Base-by-base conservation (phyloP, 306 rosid genomes). In the Prunus armeniaca region DNA sequence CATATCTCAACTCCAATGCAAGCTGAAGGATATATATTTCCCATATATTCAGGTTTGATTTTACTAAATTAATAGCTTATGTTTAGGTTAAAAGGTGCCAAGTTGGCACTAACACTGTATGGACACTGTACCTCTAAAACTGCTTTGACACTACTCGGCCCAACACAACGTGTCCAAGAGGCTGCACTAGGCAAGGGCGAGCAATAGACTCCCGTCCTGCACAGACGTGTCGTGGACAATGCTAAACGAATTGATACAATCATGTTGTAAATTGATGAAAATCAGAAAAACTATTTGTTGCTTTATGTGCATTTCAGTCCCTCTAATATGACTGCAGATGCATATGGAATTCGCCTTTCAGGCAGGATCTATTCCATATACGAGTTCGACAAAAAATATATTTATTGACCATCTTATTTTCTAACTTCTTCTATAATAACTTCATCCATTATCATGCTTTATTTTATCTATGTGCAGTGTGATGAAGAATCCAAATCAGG, bases 21-120 rank as follows among this genome's bases (percentile, higher is more conserved):
- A 61, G 81, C 79, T 90, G 32, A 90, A 90, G 80, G 91, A 90
- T 71, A 86, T 87, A 51, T 90, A 90, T 71, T 90, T 87, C 54
- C 94, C 94, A 1, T 90, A 90, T 68, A 86, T 90, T 75, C 91
- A 90, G 94, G 94, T 87, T 70, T 68, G 69, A 41, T 56, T 69
- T 54, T 54, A 38, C 64, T 25, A 22, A 30, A 22, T 22, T 57
- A 20, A n/a, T 24, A 9, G 22, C 32, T 17, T 19, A 20, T n/a
- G 22, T 14, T 11, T 14, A 13, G 14, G 50, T 46, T 46, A 12
- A 11, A 11, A 46, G 50, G 14, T 9, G 12, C 50, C 38, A 32
- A 32, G 50, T 17, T 41, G 52, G 73, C 5, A 30, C 20, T 15
- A 43, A 45, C 69, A 43, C 54, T 46, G 17, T 14, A 67, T 18